A percentile compares a stretch with the other conserved stretches of the same genome.
phyloP scores from a whole-genome alignment of 2,329 filamentous ascomycete species.

The Fusarium piperis region DNA sequence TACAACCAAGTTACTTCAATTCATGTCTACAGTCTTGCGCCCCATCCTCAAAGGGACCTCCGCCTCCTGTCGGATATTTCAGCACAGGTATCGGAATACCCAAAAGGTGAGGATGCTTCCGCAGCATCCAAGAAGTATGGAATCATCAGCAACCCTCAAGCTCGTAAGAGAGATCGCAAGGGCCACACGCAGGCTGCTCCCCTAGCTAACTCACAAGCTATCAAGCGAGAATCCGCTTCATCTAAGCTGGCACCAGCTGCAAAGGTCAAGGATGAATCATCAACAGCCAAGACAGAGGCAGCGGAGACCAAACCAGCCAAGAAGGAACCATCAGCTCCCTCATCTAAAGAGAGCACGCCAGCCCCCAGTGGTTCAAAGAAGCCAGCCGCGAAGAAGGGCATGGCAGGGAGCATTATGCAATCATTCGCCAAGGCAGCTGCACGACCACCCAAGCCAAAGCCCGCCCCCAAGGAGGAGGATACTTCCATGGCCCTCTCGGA shows the following conservation, averaged over 20 bases:
- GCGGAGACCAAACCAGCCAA: slow-evolving; percentile 37
- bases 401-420: slow-evolving; percentile 74
- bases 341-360: slow-evolving; percentile 40
- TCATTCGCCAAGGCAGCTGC: slow-evolving; percentile 75
- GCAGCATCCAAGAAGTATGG: slow-evolving; percentile 72
- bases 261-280: slow-evolving; percentile 37
- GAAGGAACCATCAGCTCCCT: slow-evolving; percentile 42
- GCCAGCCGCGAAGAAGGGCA: slow-evolving; percentile 63
- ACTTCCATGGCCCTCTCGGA: slow-evolving; percentile 48
- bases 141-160: slow-evolving; percentile 77
- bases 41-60: slow-evolving; percentile 74
- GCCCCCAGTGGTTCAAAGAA: slow-evolving; percentile 46
- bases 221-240: slow-evolving; percentile 22
- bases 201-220: slow-evolving; percentile 38
- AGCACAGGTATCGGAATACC: slow-evolving; percentile 67
- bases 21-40: slow-evolving; percentile 87
- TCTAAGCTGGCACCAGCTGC: slow-evolving; percentile 29
- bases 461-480: slow-evolving; percentile 47
- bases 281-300: slow-evolving; percentile 6
- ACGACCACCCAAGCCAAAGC: slow-evolving; percentile 61
- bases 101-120: slow-evolving; percentile 67
- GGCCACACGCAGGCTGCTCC: slow-evolving; percentile 41
- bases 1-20: slow-evolving; percentile 81
- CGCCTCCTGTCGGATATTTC: slow-evolving; percentile 76
- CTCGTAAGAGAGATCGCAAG: slow-evolving; percentile 61